Evolutionary conservation across 805 yeast species (phyloP).

Genomic region (Lachancea nothofagi): DNA sequence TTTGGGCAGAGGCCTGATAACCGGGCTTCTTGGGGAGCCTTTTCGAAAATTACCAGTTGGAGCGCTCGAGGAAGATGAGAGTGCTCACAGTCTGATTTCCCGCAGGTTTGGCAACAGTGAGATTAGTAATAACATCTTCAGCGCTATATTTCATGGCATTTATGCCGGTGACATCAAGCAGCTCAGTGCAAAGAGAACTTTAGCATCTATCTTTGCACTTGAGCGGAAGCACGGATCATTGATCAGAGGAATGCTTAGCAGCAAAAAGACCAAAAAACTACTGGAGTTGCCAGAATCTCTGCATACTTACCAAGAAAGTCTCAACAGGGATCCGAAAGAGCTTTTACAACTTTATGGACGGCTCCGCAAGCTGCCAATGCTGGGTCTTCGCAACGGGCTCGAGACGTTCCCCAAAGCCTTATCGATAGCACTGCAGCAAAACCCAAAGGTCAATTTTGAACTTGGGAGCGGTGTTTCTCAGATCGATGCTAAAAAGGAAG

Average conservation of each 20-base stretch:
- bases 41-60: constrained; percentile 35
- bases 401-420: constrained; percentile 46
- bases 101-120: constrained; percentile 60
- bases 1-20: constrained; percentile 40
- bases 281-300: constrained; percentile 28
- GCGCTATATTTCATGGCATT: constrained; percentile 84
- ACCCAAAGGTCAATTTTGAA: constrained; percentile 32
- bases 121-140: constrained; percentile 51
- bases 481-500: constrained; percentile 13
- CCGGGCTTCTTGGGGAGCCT: constrained; percentile 48
- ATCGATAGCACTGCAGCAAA: constrained; percentile 33
- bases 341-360: constrained; percentile 34
- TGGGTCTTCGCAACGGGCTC: constrained; percentile 53
- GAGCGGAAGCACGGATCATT: constrained; percentile 61
- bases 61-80: constrained; percentile 49
- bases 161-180: constrained; percentile 77
- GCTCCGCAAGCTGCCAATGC: constrained; percentile 55
- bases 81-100: constrained; percentile 57
- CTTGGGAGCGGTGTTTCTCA: constrained; percentile 1
- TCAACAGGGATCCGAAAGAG: constrained; percentile 37
- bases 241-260: constrained; percentile 30
- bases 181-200: constrained; percentile 58
- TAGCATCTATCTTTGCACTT: constrained; percentile 49
- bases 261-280: background rate
- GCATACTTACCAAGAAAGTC: constrained; percentile 34